Conservation (phyloP, 371 early-diverging fungal species). For the Mortierella polycephala region DNA sequence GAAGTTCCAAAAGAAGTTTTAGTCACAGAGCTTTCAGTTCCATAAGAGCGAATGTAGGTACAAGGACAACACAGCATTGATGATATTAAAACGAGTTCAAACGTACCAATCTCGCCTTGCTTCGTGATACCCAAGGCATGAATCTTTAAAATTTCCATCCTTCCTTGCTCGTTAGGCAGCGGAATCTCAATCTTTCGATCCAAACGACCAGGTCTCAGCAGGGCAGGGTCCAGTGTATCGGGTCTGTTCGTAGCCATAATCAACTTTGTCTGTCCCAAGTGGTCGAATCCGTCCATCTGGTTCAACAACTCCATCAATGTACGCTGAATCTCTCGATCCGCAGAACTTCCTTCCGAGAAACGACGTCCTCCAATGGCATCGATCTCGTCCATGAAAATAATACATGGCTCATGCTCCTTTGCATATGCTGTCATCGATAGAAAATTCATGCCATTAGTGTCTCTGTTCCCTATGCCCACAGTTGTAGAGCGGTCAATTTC, state of each 20-base stretch:
- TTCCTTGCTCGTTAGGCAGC: constrained; percentile 94
- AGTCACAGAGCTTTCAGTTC: not conserved
- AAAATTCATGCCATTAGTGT: too few species aligned
- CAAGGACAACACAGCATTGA: too few species aligned
- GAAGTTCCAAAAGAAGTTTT: too few species aligned
- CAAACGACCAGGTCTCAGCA: constrained; percentile 98
- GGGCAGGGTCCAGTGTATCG: constrained; percentile 95
- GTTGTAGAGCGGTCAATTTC: too few species aligned
- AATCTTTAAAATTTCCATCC: constrained; percentile 91
- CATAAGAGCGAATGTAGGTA: not conserved
- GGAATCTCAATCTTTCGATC: constrained; percentile 99
- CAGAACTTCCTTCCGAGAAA: constrained; percentile 84
- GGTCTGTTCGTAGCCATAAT: constrained; percentile 99
- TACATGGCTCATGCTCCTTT: constrained; percentile 87
- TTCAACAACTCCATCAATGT: constrained; percentile 99
- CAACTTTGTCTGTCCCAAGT: constrained; percentile 98
- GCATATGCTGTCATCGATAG: too few species aligned
- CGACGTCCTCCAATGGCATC: constrained; percentile 99
- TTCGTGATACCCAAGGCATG: constrained; percentile 95
- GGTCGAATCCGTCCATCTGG: constrained; percentile 99
- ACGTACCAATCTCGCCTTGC: constrained; percentile 93
- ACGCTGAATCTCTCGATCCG: constrained; percentile 97
- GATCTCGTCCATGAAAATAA: constrained; percentile 99
- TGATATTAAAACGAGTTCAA: not conserved
- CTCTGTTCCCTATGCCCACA: too few species aligned